Evolutionary conservation across 2,329 filamentous ascomycete species (phyloP), one percentile per base, ranked within the genome.

Genomic region (Exutisphaerella laricina): DNA sequence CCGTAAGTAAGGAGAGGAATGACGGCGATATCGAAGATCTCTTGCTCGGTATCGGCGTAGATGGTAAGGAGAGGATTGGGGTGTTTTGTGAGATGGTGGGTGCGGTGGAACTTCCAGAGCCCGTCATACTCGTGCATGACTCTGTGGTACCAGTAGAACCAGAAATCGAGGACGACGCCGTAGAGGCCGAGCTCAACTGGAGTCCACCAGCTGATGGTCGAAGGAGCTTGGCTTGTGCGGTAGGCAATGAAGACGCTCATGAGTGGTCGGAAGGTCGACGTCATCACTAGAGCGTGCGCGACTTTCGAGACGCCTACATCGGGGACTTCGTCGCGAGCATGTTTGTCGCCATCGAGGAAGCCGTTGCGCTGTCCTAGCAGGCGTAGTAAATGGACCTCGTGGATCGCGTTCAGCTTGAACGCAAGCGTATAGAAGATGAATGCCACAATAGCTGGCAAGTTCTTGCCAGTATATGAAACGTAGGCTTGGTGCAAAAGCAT

Each of bases 31-130:
- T 71, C 68, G 46, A 68, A 68, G 8, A 70, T 51, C 37, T 70
- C 68, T 42, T 71, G 69, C 40, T 65, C 68, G 9, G 50, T 41
- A 36, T 70, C 69, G 18, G 69, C 67, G 50, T 70, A 71, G 5
- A 66, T 53, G 0, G 66, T 63, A 1, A 71, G 51, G 2, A 71
- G 59, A 5, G 66, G 65, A 39, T 68, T 70, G 4, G 68, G 68
- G 39, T 71, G 68, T 43, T 70, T 70, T 30, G 68, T 70, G 4
- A 71, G 53, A 45, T 71, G 69, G 45, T 71, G 69, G 1, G 67
- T 71, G 41, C 68, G 65, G 54, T 71, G 69, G 45, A 59, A 70
- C 32, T 66, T 64, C 68, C 68, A 71, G n/a, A 71, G 59, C 1
- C 43, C 48, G 16, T 58, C 54, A 21, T 63, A 41, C 33, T 70